These are phyloP conservation scores for Tuber calosporum DNA, from an alignment of 495 filamentous ascomycete genomes.

Conservation along the genomic window DNA sequence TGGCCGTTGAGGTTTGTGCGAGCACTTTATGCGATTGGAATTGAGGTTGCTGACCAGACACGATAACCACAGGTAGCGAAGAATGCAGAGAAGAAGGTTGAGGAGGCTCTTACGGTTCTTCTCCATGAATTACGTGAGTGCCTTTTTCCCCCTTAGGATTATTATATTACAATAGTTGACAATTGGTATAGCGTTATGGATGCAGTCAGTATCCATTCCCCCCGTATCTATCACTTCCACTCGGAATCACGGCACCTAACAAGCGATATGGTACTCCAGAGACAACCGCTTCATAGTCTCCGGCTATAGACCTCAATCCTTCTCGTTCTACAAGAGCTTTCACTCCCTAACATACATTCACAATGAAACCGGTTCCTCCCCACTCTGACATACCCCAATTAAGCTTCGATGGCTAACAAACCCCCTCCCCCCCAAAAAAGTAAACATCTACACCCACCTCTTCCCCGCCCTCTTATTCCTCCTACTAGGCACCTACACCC, in stretches of 20 bases:
- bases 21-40: background rate
- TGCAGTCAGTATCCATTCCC: conserved; percentile 28
- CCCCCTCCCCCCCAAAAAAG: conserved; percentile 41
- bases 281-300: conserved; percentile 70
- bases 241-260: background rate
- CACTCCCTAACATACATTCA: conserved; percentile 67
- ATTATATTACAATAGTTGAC: background rate
- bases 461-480: conserved; percentile 54
- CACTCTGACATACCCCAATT: background rate
- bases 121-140: conserved; percentile 39
- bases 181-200: conserved; percentile 33
- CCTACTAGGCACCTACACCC: conserved; percentile 44
- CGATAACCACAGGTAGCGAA: conserved; percentile 14
- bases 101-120: conserved; percentile 32
- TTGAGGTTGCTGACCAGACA: conserved; percentile 4
- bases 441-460: conserved; percentile 90
- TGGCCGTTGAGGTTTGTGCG: conserved; percentile 22
- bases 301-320: conserved; percentile 61
- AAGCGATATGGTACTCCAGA: conserved; percentile 18
- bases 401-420: background rate
- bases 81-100: conserved; percentile 24
- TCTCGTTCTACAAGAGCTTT: conserved; percentile 58
- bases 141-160: background rate
- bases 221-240: background rate
- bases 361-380: conserved; percentile 60